Base-by-base conservation (phyloP, 371 early-diverging fungal species). In the Mucor ambiguus region DNA sequence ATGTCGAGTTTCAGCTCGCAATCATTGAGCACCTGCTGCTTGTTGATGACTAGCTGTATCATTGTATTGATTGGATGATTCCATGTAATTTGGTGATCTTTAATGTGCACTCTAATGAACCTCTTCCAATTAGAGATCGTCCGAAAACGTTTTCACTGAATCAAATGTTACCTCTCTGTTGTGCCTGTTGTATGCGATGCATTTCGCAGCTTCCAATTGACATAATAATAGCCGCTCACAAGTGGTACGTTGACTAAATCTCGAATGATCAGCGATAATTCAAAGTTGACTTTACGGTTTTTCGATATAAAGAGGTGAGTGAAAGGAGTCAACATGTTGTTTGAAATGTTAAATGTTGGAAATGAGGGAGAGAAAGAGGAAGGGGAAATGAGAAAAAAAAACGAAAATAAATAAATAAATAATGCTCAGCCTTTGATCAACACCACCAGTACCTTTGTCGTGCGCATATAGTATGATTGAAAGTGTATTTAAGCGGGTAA, bases 1-100 rank as follows among this genome's bases (percentile, higher is more conserved):
- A 89, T 72, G 49, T 74, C 80, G 20, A 89, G 67, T n/a, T 77
- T 63, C 14, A 89, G 69, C 46, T 89, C 89, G 63, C 85, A 86
- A n/a, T 88, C 82, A 22, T 71, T 75, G 22, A 90, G 68, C 22
- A 81, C 61, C 38, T 82, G 84, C 55, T 89, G 86, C 43, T 84
- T 85, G 11, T 82, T 86, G 26, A 88, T 77, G 41, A 82, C 69
- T 52, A 89, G 62, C 28, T 82, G 76, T 37, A 70, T 73, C 48
- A 61, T 70, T 11, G 79, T 76, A 22, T 44, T 66, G 43, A 85
- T 76, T 6, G 76, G 62, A 12, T 76, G 62, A 48, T 83, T 77
- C 87, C 87, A 89, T 14, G 73, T 59, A 16, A 87, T 83, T 29
- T 64, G 67, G 65, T 89, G 84, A 59, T 88, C 86, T 56, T 56